Evolutionary conservation across 352 stramenopile species (phyloP), one percentile per base, ranked within the genome.

Genomic region (Phytophthora melonis): DNA sequence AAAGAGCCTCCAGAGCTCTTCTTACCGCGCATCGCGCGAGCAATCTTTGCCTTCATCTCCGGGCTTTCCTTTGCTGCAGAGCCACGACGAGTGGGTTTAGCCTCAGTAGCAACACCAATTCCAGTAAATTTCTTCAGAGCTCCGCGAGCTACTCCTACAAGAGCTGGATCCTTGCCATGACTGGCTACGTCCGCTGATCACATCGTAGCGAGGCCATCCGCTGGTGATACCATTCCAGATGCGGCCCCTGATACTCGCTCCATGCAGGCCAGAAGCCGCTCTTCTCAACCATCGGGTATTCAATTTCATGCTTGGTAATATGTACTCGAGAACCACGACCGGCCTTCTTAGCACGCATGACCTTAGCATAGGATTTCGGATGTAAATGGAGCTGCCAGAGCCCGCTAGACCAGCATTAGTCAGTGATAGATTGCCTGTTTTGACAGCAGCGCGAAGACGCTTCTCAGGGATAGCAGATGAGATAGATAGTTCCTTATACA

Each of bases 401-500:
- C 65, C 65, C 0, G 47, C 19, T 3, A 72, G 56, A 18, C 66
- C 36, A 56, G 43, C 32, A 3, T 36, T 27, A 34, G 56, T 59
- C 2, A 72, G 65, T 7, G 16, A 56, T 19, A 69, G 47, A 0
- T 25, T 62, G 1, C 58, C 58, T 50, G n/a, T 41, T 9, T 64
- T 58, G 11, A 19, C 41, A 25, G 55, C 52, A n/a, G 14, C 50
- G 32, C 3, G 43, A 6, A n/a, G 23, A 3, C 23, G 23, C 23
- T 27, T 27, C 23, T 27, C 36, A 21, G 65, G 34, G 6, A 66
- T 60, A 59, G 56, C 16, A 11, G 1, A 36, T 7, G 56, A 72
- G 19, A 72, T 21, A 7, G 14, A 6, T 10, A 68, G 21, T 32
- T 72, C 55, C 5, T 68, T 68, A 19, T 68, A 68, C n/a, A 73